These are phyloP conservation scores for Guyanaporus albipodus DNA, from an alignment of 768 basidiomycete genomes.

Conservation along the genomic window DNA sequence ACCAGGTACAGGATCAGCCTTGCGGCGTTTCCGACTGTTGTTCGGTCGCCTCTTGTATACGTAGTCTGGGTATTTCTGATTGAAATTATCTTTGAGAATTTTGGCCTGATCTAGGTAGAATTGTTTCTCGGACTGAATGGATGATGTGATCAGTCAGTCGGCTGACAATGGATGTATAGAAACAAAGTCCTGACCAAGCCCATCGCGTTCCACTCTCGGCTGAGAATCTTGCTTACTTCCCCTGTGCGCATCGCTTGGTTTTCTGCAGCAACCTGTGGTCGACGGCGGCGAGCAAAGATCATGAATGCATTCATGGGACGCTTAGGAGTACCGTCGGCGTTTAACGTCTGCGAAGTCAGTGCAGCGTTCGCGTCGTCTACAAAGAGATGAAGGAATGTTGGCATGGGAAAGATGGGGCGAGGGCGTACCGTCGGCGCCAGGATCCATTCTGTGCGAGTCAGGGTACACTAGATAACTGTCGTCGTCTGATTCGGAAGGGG, in stretches of 20 bases:
- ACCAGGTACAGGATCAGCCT: slow-evolving; percentile 32
- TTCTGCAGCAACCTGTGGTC: slow-evolving; percentile 82
- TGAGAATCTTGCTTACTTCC: slow-evolving; percentile 84
- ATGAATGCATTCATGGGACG: slow-evolving; percentile 94
- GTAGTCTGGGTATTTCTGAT: slow-evolving; percentile 83
- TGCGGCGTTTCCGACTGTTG: slow-evolving; percentile 70
- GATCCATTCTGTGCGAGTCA: slow-evolving; percentile 40
- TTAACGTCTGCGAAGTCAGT: slow-evolving; percentile 74
- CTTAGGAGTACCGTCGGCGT: slow-evolving; percentile 84
- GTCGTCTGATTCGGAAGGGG: slow-evolving; percentile 57
- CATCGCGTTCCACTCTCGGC: slow-evolving; percentile 85
- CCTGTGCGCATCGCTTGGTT: slow-evolving; percentile 89
- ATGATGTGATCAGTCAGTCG: slow-evolving; percentile 17
- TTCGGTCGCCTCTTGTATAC: slow-evolving; percentile 86
- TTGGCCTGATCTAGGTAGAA: slow-evolving; percentile 88
- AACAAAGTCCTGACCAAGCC: slow-evolving; percentile 46
- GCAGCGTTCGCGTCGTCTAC: slow-evolving; percentile 41
- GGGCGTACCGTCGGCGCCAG: slow-evolving; percentile 44
- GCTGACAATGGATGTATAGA: slow-evolving; percentile 1
- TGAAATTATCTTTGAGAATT: slow-evolving; percentile 81
- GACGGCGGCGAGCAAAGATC: slow-evolving; percentile 81
- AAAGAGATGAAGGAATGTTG: slow-evolving; percentile 10
- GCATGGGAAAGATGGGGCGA: slow-evolving; percentile 6
- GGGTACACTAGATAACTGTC: slow-evolving; percentile 34
- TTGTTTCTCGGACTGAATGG: slow-evolving; percentile 79